A percentile compares a stretch with the other conserved stretches of the same genome.
These are phyloP conservation scores for Fimicolochytrium jonesii DNA, from an alignment of 192 early-diverging fungal species.

Conservation along the genomic window DNA sequence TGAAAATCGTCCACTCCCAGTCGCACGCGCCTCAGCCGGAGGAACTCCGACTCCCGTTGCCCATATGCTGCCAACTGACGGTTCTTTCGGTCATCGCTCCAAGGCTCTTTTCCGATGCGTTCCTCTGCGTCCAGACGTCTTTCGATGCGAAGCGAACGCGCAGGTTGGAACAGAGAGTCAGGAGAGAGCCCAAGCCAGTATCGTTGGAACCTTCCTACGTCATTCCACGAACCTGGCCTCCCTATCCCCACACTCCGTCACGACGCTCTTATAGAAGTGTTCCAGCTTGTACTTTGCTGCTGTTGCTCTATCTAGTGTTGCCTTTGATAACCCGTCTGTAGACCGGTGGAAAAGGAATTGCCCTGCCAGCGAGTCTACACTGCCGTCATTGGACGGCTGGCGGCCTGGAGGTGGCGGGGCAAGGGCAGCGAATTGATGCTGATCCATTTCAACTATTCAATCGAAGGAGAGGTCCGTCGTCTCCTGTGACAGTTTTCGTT, in stretches of 20 bases:
- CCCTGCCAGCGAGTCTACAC: conserved; percentile 1
- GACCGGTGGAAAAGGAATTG: conserved; percentile 17
- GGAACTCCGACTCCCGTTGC: conserved; percentile 88
- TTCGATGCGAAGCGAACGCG: too few relatives aligned
- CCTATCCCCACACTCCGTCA: conserved; percentile 83
- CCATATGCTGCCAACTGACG: conserved; percentile 75
- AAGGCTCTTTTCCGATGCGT: conserved; percentile 64
- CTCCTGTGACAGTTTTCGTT: too few relatives aligned
- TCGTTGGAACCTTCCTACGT: too few relatives aligned
- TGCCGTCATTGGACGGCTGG: too few relatives aligned
- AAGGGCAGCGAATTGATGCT: too few relatives aligned
- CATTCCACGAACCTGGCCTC: conserved; percentile 52
- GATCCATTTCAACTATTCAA: too few relatives aligned
- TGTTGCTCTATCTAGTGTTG: conserved; percentile 79
- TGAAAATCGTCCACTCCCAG: conserved; percentile 88
- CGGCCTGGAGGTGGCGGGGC: too few relatives aligned
- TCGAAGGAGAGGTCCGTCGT: too few relatives aligned
- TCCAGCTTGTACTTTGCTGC: conserved; percentile 89
- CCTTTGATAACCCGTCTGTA: conserved; percentile 43
- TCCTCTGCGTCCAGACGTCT: conserved; percentile 79
- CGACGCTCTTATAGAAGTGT: conserved; percentile 84
- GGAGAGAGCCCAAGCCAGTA: too few relatives aligned
- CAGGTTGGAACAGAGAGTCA: too few relatives aligned
- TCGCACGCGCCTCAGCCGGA: conserved; percentile 82
- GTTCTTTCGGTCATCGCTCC: conserved; percentile 84